Evolutionary conservation across 2,329 filamentous ascomycete genomes (phyloP), one percentile per base, ranked within the genome.

Genomic region (Botryotinia narcissicola): DNA sequence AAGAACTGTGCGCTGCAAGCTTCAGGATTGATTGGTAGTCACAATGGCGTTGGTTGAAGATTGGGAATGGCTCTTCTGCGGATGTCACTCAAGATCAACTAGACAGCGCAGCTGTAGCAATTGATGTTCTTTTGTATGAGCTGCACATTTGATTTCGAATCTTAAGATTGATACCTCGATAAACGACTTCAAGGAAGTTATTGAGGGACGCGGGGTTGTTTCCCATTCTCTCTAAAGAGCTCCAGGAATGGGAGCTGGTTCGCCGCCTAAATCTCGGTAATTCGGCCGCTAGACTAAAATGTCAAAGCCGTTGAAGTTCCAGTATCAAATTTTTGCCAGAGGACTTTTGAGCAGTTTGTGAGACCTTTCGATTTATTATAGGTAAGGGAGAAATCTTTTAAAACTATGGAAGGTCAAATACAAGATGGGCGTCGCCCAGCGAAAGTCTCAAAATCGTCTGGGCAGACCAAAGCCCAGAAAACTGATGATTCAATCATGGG

Each of bases 401-500:
- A 22, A 42, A 44, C 12, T 8, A 71, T 71, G 70, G 42, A 51
- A 25, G 57, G n/a, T 3, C 32, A 71, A 32, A 35, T 25, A 10
- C 46, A 42, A 42, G n/a, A 71, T 57, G 70, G 60, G 32, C 35
- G 35, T 64, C 70, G 60, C 42, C 60, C 70, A 64, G 35, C 60
- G 54, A 71, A 71, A n/a, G 20, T 42, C 9, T 42, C 70, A 32
- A 71, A 71, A 54, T 40, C 44, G 6, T 48, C 57, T 64, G 70
- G 60, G 42, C 70, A 66, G n/a, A 57, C 60, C 18, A 71, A 66
- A 42, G 70, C 70, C 42, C 60, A 71, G 29, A 73, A 61, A 37
- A 68, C 62, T 2, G 88, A 90, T 81, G 85, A 88, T 66, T 79
- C 77, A n/a, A 79, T 81, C 37, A 79, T 80, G 77, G 78, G 77